phyloP scores from a whole-genome alignment of 768 basidiomycete species.

The Ephemerocybe angulata region DNA sequence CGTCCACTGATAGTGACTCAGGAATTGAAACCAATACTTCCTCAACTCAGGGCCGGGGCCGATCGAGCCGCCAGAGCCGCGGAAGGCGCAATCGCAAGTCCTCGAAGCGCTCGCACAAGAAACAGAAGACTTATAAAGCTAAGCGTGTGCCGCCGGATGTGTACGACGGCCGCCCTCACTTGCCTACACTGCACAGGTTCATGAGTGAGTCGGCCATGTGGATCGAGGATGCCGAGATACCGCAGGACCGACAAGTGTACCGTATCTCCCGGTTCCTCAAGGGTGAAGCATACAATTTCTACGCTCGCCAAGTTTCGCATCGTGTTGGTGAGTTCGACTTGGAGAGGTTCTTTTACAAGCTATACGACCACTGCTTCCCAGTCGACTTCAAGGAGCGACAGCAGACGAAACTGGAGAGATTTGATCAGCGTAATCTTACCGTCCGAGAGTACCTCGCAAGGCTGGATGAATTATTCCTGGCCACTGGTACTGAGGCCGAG shows the following conservation, averaged over 20 bases:
- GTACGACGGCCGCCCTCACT: constrained; percentile 24
- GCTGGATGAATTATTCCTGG: constrained; percentile 30
- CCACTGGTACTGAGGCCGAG: constrained; percentile 28
- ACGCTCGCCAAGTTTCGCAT: constrained; percentile 25
- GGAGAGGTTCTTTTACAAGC: constrained; percentile 24
- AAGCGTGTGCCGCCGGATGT: constrained; percentile 14
- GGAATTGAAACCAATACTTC: too few species aligned
- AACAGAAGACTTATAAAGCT: neutral
- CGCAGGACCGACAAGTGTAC: constrained; percentile 8
- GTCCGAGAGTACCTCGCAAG: constrained; percentile 30
- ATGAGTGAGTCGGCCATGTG: constrained; percentile 22
- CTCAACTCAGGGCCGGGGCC: too few species aligned
- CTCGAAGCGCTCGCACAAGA: neutral
- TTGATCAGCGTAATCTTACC: constrained; percentile 22
- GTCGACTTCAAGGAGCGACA: constrained; percentile 24
- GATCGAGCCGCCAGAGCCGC: too few species aligned
- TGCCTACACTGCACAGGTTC: constrained; percentile 21
- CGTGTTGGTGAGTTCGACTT: constrained; percentile 24
- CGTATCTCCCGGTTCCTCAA: constrained; percentile 24
- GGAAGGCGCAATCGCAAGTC: neutral
- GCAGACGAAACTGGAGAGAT: constrained; percentile 18
- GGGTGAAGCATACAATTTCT: constrained; percentile 29
- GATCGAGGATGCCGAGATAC: constrained; percentile 17
- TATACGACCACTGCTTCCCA: constrained; percentile 39
- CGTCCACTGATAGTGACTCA: too few species aligned